A percentile compares a stretch with the other conserved stretches of the same genome.
Conservation (phyloP, 176 grass and related monocot genomes). For the Sorghum bicolor region Sorghum_bicolor_NCBIv3 NC_012873.2:59861501-59862000, state of each 20-base stretch:
- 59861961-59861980: background rate
- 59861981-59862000: conserved; percentile 11
- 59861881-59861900: background rate
- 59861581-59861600: conserved; percentile 23
- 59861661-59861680: conserved; percentile 15
- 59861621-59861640: conserved; percentile 1
- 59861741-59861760: background rate
- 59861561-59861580: conserved; percentile 27
- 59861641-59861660: background rate
- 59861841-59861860: background rate
- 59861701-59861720: background rate
- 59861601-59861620: conserved; percentile 24
- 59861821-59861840: conserved; percentile 2
- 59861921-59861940: background rate
- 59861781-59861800: conserved; percentile 10
- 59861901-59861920: conserved; percentile 21
- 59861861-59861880: background rate
- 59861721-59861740: background rate
- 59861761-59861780: conserved; percentile 15
- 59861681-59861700: conserved; percentile 19
- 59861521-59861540: conserved; percentile 24
- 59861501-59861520: background rate
- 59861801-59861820: conserved; percentile 2
- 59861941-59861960: conserved; percentile 1
- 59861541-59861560: background rate